These are phyloP conservation scores for Cupressus sempervirens DNA, from an alignment of 75 land plant genomes.

Conservation along the genomic window DNA sequence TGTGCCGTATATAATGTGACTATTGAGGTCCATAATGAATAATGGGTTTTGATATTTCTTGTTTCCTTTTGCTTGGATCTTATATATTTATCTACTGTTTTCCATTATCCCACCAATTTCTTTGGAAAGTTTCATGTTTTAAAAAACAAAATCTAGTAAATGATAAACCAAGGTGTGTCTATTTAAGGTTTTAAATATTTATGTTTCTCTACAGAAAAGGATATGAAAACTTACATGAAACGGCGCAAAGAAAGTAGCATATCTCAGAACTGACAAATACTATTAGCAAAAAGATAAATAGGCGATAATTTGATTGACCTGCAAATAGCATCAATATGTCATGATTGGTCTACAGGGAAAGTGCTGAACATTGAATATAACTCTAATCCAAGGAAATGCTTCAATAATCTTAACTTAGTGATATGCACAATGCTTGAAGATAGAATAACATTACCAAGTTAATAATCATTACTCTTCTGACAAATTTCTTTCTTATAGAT, in stretches of 20 bases:
- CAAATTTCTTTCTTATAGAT: background rate
- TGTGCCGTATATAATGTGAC: background rate
- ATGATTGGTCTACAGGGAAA: background rate
- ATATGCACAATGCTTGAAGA: background rate
- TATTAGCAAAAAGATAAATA: conserved; percentile 5
- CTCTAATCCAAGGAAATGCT: background rate
- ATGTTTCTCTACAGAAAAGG: background rate
- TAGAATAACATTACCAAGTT: background rate
- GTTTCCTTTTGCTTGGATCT: background rate
- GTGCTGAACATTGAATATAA: background rate
- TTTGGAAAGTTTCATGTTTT: background rate
- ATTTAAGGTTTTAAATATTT: background rate
- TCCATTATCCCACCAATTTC: background rate
- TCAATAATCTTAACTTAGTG: background rate
- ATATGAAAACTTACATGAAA: background rate
- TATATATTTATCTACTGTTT: background rate
- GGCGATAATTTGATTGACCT: background rate
- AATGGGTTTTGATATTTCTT: background rate
- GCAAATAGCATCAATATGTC: background rate
- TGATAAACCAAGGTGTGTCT: background rate
- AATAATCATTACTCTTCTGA: background rate
- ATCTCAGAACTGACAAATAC: conserved; percentile 4
- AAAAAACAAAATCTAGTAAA: background rate
- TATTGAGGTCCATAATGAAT: background rate
- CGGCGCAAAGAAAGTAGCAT: background rate